Base-by-base conservation (phyloP, 116 monocot species). In the Trichopus zeylanicus region DNA sequence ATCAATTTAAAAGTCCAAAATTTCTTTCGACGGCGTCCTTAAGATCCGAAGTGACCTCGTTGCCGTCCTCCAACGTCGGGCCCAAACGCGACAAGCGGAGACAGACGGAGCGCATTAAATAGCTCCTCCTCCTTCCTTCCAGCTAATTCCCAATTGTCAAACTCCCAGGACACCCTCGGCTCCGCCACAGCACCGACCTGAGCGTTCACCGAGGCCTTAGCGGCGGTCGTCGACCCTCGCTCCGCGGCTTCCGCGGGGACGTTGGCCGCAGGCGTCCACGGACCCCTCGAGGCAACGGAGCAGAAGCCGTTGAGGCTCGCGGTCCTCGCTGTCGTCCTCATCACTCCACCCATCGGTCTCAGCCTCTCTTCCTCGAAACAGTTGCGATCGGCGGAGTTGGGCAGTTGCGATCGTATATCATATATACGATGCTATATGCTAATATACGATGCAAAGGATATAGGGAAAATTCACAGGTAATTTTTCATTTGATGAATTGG, bases 31-130 rank as follows among this genome's bases (percentile, higher is more conserved):
- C 26, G 13, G 79, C 84, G 24, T 66, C 66, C 39, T 68, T 79
- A 33, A 84, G 61, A 70, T 84, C 84, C 1, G 52, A 31, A 22
- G 84, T 73, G 29, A 79, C 84, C 69, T 73, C 79, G 66, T 59
- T 58, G 2, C 79, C 75, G 70, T 84, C 84, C 49, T 76, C 72
- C 22, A 73, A 8, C 2, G 79, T 59, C 47, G 79, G 79, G 70
- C 47, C 73, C 75, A 26, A 79, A 84, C 26, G 79, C 76, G 27
- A 79, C 11, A 65, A 75, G 68, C 20, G 71, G 67, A 7, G 60
- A 6, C 42, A 35, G 42, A 25, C 26, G 34, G 13, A 56, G 11
- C 27, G 25, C 26, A 8, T 67, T 62, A 13, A 55, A 61, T 26
- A 74, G 18, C 4, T 51, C 38, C 55, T 67, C 74, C 62, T 67